These are phyloP conservation scores for Mycena rebaudengoi DNA, from an alignment of 768 basidiomycete genomes.

Conservation along the genomic window DNA sequence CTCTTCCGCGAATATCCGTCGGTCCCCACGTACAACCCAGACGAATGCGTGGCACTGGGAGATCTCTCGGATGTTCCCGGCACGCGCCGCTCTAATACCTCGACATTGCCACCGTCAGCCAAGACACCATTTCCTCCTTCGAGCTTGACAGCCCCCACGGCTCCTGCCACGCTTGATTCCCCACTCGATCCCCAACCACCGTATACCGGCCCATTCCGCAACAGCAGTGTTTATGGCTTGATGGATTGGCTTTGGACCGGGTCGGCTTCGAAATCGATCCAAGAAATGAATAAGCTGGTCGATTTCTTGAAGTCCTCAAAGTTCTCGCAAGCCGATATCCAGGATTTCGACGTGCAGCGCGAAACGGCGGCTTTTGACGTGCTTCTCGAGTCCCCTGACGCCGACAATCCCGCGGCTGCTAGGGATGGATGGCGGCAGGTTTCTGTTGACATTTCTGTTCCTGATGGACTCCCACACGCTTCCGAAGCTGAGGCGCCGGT, in stretches of 20 bases:
- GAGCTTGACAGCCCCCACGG: neutral
- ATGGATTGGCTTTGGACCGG: constrained; percentile 32
- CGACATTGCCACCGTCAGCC: neutral
- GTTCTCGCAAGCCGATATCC: neutral
- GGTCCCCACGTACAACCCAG: constrained; percentile 27
- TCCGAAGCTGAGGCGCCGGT: constrained; percentile 17
- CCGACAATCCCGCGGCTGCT: too few species aligned
- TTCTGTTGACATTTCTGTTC: too few species aligned
- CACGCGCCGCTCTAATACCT: neutral
- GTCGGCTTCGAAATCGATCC: neutral
- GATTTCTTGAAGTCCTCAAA: constrained; percentile 15
- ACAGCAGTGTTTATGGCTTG: constrained; percentile 12
- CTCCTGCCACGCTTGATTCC: neutral
- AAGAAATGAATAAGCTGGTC: neutral
- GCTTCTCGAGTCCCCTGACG: too few species aligned
- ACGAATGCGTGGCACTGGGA: neutral
- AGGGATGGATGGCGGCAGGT: too few species aligned
- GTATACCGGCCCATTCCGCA: constrained; percentile 20
- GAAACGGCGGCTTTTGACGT: too few species aligned
- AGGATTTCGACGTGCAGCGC: neutral
- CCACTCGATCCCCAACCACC: neutral
- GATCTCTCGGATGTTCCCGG: neutral
- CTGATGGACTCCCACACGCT: too few species aligned
- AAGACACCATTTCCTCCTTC: neutral
- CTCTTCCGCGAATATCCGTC: constrained; percentile 21